phyloP scores from a whole-genome alignment of 257 asterid species.

The Scutellaria minor region DNA sequence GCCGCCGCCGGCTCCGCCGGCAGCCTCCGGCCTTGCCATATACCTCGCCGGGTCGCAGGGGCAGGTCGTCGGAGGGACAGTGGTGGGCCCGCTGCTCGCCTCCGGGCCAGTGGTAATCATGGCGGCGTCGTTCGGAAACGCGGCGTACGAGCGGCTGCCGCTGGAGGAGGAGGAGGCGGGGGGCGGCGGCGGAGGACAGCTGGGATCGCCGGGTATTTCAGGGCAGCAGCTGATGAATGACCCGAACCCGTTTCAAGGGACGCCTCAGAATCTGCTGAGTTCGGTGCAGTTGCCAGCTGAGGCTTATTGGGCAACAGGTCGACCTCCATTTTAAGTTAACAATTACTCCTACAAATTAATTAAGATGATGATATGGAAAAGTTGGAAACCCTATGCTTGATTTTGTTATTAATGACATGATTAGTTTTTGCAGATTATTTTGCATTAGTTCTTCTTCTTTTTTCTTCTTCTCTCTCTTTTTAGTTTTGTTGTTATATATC shows the following conservation, averaged over 20 bases:
- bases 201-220: conserved; percentile 37
- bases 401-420: conserved; percentile 18
- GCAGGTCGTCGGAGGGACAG: conserved; percentile 58
- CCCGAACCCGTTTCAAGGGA: conserved; percentile 49
- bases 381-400: conserved; percentile 21
- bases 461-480: neutral
- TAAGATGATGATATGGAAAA: too few species aligned
- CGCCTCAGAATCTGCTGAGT: conserved; percentile 62
- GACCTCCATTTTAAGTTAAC: conserved; percentile 60
- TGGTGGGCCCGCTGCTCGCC: conserved; percentile 53
- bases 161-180: conserved; percentile 48
- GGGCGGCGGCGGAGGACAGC: conserved; percentile 35
- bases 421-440: conserved; percentile 29
- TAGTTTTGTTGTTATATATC: neutral
- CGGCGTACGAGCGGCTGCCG: conserved; percentile 61
- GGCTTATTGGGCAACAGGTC: conserved; percentile 76
- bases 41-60: conserved; percentile 60
- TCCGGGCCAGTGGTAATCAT: conserved; percentile 60
- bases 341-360: neutral
- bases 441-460: conserved; percentile 28
- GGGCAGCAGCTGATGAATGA: conserved; percentile 48
- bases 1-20: conserved; percentile 57
- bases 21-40: conserved; percentile 51
- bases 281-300: conserved; percentile 77
- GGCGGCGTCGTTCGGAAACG: conserved; percentile 62